Conservation (phyloP, 2,329 filamentous ascomycete genomes). For the Arthroderma uncinatum region DNA sequence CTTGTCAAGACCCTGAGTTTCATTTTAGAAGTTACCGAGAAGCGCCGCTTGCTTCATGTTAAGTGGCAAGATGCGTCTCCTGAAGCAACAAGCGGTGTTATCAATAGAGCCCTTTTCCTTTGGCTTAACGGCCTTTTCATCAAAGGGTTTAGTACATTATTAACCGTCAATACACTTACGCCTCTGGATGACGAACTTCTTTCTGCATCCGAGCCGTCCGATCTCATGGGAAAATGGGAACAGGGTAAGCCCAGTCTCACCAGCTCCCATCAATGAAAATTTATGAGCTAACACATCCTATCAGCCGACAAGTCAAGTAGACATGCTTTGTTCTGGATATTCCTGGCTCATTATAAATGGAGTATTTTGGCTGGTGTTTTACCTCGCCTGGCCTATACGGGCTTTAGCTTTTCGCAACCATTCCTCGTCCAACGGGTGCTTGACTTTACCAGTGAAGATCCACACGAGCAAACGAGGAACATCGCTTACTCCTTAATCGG, state of each 20-base stretch:
- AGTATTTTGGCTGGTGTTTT: neutral
- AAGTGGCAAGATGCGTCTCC: constrained; percentile 4
- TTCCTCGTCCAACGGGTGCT: constrained; percentile 1
- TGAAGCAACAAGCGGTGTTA: neutral
- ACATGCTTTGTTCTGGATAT: neutral
- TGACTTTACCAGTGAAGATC: neutral
- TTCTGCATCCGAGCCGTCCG: neutral
- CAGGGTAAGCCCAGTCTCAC: neutral
- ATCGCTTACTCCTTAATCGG: neutral
- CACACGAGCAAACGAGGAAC: neutral
- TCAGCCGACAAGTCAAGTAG: neutral
- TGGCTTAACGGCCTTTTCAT: neutral
- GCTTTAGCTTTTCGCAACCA: neutral
- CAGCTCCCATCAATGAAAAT: neutral
- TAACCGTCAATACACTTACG: neutral
- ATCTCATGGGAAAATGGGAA: neutral
- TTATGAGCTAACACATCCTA: neutral
- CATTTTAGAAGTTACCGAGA: neutral
- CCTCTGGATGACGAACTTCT: neutral
- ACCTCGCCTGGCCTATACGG: neutral
- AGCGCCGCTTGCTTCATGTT: neutral
- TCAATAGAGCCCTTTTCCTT: neutral
- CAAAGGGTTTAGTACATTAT: neutral
- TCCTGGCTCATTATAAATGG: constrained; percentile 1
- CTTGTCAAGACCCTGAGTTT: neutral